phyloP scores from a whole-genome alignment of 2,329 filamentous ascomycete genomes.

The Diaporthe velutina region DNA sequence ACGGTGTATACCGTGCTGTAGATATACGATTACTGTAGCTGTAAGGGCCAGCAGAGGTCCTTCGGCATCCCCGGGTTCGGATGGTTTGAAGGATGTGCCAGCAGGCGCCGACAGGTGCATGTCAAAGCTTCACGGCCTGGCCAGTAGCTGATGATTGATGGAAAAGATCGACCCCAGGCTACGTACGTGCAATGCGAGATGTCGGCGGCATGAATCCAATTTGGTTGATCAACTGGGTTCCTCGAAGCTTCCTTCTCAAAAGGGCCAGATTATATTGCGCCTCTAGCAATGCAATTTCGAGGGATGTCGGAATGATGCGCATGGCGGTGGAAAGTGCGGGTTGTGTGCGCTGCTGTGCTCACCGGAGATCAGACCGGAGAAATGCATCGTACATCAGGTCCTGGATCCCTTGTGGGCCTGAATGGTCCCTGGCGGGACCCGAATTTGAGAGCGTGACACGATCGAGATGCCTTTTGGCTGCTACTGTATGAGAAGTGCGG shows the following conservation, averaged over 20 bases:
- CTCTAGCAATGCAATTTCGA: not conserved
- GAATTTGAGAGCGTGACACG: conserved; percentile 6
- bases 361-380: conserved; percentile 13
- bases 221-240: not conserved
- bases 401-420: not conserved
- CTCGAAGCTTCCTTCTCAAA: not conserved
- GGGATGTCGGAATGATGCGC: not conserved
- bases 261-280: not conserved
- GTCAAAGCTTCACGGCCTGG: not conserved
- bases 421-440: conserved; percentile 16
- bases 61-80: conserved; percentile 6
- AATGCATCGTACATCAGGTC: conserved; percentile 16
- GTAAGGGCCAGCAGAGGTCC: not conserved
- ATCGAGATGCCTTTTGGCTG: not conserved
- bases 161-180: not conserved
- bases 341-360: not conserved
- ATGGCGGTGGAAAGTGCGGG: not conserved
- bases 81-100: not conserved
- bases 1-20: conserved; percentile 5
- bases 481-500: not conserved
- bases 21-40: not conserved
- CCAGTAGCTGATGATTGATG: conserved; percentile 27
- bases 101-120: conserved; percentile 27
- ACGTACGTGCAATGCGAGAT: not conserved
- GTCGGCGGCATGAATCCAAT: not conserved